phyloP scores from a whole-genome alignment of 305 asterid species.

The Fraxinus paxiana region DNA sequence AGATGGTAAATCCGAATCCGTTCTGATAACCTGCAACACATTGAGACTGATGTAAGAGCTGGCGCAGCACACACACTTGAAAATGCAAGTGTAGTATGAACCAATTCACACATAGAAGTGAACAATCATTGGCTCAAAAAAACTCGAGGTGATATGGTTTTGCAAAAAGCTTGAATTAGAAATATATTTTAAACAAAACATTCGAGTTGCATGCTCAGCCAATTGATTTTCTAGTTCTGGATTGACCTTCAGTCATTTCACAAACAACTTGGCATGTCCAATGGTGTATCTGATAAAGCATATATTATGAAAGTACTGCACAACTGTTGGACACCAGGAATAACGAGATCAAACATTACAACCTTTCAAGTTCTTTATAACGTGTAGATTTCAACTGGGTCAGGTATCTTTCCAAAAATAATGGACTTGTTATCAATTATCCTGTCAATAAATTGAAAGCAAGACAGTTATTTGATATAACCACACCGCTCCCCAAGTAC shows the following conservation, averaged over 20 bases:
- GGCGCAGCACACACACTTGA: no score
- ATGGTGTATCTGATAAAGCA: neutral
- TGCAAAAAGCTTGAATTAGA: neutral
- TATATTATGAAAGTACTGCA: neutral
- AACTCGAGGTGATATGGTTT: neutral
- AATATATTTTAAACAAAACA: neutral
- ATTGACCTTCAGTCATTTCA: neutral
- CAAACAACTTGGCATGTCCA: neutral
- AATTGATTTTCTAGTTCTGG: neutral
- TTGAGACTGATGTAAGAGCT: neutral
- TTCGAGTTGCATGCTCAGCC: neutral
- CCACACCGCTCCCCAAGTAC: neutral
- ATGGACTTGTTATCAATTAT: neutral
- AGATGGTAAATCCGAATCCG: conserved; percentile 19
- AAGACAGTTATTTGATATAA: neutral
- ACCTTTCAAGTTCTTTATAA: neutral
- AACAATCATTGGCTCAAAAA: neutral
- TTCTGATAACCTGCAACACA: conserved; percentile 25
- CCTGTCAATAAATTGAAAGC: neutral
- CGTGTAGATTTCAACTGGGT: neutral
- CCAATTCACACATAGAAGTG: neutral
- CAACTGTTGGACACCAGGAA: neutral
- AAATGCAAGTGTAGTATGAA: neutral
- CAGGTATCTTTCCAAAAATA: neutral
- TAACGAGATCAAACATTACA: neutral